Base-by-base conservation (phyloP, 306 rosid genomes). In the Dalbergia cochinchinensis region DNA sequence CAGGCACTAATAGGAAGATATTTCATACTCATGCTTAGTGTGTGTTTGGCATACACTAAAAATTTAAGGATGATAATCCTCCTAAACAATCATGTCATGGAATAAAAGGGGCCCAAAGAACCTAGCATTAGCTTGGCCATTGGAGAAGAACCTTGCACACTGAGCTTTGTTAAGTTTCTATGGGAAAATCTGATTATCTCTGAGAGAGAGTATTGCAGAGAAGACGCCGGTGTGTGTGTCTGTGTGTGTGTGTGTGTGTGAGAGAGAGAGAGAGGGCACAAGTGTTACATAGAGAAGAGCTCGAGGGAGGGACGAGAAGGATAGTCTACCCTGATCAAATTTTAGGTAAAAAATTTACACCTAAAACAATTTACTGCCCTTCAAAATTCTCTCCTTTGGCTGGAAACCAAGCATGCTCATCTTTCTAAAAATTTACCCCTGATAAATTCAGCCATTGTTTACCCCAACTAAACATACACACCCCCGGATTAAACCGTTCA, bases 1-100 rank as follows among this genome's bases (percentile, higher is more conserved):
- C 14, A 66, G 26, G 71, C 66, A 18, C 51, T 64, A 42, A 12
- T 41, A 19, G 22, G 76, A 70, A 62, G 59, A 51, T 26, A 65
- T 54, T 51, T 35, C 42, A 75, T 67, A 55, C 26, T 59, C 63
- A 65, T 19, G 41, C 70, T 16, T 39, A 16, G 18, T 12, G 57
- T 12, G 57, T 4, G 57, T 50, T 50, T 12, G n/a, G 18, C 13
- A 14, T 50, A 12, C 16, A 50, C 5, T 50, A 14, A 15, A 47
- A 47, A 47, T 13, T 10, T 13, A 47, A 47, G 53, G 14, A 47
- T 11, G 53, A 47, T 1, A 47, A 13, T 37, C 5, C 7, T 37
- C 1, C 53, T 47, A 14, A 47, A 47, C 15, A 47, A 47, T 1
- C 53, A 4, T 47, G 11, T 47, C 12, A 47, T 47, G 53, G 53